These are phyloP conservation scores for Planoprotostelium fungivorum DNA, from an alignment of 78 protist genomes.

Conservation along the genomic window DNA sequence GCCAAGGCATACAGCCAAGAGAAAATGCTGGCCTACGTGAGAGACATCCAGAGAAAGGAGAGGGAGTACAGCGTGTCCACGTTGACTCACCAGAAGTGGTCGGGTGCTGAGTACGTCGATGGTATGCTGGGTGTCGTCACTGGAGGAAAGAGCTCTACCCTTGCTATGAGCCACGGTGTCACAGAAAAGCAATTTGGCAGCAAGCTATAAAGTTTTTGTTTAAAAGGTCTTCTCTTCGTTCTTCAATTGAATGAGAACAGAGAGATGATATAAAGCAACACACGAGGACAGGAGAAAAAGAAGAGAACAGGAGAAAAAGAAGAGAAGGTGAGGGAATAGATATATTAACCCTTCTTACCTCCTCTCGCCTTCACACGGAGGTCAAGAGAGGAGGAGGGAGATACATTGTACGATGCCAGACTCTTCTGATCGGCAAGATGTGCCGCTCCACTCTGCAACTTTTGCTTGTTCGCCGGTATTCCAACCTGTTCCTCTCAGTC, in stretches of 20 bases:
- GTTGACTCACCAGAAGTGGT: conserved; percentile 53
- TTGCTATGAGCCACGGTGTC: conserved; percentile 44
- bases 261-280: no score
- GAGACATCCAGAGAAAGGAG: conserved; percentile 70
- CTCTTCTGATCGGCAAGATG: conserved; percentile 39
- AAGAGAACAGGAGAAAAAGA: no score
- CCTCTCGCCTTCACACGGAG: conserved; percentile 38
- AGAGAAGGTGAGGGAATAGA: no score
- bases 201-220: no score
- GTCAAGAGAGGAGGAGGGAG: neutral
- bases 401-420: conserved; percentile 29
- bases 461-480: conserved; percentile 60
- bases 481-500: conserved; percentile 21
- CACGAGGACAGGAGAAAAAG: no score
- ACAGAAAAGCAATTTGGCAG: conserved; percentile 55
- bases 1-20: conserved; percentile 47
- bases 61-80: conserved; percentile 53
- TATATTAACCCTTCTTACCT: no score
- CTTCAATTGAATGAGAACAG: no score
- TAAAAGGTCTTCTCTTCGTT: no score
- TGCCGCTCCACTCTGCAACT: conserved; percentile 40
- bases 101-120: conserved; percentile 59
- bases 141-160: conserved; percentile 52
- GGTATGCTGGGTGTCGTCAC: conserved; percentile 31
- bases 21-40: conserved; percentile 72